Percentiles rank a stretch among this genome's conserved stretches.
phyloP scores from a whole-genome alignment of 768 basidiomycete species.

The Tylopilus sp. region DNA sequence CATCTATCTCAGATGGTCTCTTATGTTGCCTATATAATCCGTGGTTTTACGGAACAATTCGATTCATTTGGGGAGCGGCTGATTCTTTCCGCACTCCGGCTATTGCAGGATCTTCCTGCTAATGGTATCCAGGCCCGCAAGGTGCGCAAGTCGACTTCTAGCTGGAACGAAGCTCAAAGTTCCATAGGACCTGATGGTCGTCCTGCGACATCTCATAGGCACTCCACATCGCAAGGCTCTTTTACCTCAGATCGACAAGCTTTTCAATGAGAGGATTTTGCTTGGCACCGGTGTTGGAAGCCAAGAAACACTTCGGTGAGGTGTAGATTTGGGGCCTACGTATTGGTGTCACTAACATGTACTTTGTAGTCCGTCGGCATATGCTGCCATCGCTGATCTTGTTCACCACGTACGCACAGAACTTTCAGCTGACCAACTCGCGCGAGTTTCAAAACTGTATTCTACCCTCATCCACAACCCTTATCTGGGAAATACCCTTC shows the following conservation, averaged over 20 bases:
- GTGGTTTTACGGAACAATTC: constrained; percentile 60
- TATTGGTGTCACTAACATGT: constrained; percentile 4
- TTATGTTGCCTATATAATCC: constrained; percentile 85
- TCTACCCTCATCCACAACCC: constrained; percentile 89
- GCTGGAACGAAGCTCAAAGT: background rate
- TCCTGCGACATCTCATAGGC: constrained; percentile 84
- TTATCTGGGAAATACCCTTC: constrained; percentile 72
- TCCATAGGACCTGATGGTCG: constrained; percentile 82
- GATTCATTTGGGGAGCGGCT: constrained; percentile 78
- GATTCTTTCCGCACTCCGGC: constrained; percentile 74
- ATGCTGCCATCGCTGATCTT: constrained; percentile 87
- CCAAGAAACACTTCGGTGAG: constrained; percentile 79
- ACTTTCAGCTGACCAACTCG: constrained; percentile 70
- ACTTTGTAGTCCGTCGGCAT: constrained; percentile 62
- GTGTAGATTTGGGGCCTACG: background rate
- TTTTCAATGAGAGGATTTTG: constrained; percentile 87
- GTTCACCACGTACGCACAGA: constrained; percentile 89
- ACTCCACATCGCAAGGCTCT: constrained; percentile 76
- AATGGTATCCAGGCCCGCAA: constrained; percentile 80
- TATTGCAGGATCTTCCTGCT: constrained; percentile 90
- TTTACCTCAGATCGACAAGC: constrained; percentile 78
- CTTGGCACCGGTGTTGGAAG: constrained; percentile 82
- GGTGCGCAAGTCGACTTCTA: constrained; percentile 37
- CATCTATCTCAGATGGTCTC: constrained; percentile 67
- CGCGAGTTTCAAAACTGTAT: constrained; percentile 77